Percentiles rank a stretch among this genome's conserved stretches.
These are phyloP conservation scores for Phytophthora kernoviae DNA, from an alignment of 352 stramenopile genomes.

Conservation along the genomic window DNA sequence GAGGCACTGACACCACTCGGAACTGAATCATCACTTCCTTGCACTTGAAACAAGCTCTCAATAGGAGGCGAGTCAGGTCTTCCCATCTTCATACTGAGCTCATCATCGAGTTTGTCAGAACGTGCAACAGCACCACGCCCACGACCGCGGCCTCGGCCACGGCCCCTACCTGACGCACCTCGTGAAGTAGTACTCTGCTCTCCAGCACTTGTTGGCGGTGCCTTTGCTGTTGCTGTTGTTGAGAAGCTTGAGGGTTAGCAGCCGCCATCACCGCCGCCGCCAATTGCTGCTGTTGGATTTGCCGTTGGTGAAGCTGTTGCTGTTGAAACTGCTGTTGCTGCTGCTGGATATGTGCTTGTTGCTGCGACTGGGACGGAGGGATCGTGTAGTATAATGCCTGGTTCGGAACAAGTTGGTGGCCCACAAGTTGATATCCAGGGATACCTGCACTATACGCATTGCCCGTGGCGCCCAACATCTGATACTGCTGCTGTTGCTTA, in stretches of 20 bases:
- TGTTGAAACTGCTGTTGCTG: slow-evolving; percentile 54
- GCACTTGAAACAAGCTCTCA: slow-evolving; percentile 42
- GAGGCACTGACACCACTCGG: slow-evolving; percentile 5
- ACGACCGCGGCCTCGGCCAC: slow-evolving; percentile 13
- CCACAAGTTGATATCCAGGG: slow-evolving; percentile 66
- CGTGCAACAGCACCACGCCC: slow-evolving; percentile 14
- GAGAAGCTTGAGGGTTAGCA: slow-evolving; percentile 30
- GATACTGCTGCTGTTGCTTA: slow-evolving; percentile 71
- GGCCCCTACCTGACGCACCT: slow-evolving; percentile 28
- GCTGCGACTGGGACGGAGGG: slow-evolving; percentile 46
- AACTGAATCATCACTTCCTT: slow-evolving; percentile 11
- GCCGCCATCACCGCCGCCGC: slow-evolving; percentile 43
- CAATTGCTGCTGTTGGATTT: slow-evolving; percentile 53
- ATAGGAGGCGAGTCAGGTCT: slow-evolving; percentile 32
- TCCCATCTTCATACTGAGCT: slow-evolving; percentile 28
- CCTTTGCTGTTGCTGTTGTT: slow-evolving; percentile 37
- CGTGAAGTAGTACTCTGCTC: slow-evolving; percentile 29
- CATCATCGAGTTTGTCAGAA: slow-evolving; percentile 36
- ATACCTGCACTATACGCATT: slow-evolving; percentile 55
- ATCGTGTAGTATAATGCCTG: slow-evolving; percentile 68
- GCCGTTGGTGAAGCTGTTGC: slow-evolving; percentile 17
- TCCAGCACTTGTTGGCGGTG: slow-evolving; percentile 18
- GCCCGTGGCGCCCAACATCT: slow-evolving; percentile 51
- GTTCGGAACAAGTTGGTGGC: slow-evolving; percentile 63
- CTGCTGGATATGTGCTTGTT: slow-evolving; percentile 50